phyloP scores from a whole-genome alignment of 2,329 filamentous ascomycete species.

The Colletotrichum phormii region DNA sequence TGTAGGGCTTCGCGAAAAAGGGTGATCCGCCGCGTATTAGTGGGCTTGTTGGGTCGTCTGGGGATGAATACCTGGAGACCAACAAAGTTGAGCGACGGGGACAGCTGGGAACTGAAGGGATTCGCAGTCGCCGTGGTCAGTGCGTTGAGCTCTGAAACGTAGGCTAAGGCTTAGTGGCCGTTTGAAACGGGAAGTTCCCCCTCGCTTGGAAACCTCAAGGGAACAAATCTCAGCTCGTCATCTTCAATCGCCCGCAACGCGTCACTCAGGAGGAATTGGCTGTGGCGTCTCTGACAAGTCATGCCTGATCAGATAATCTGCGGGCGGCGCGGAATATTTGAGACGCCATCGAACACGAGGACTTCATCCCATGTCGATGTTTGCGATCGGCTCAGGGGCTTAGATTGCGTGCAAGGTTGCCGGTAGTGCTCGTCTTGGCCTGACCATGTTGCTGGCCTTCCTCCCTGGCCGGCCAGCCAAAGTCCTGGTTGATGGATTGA shows the following conservation, averaged over 20 bases:
- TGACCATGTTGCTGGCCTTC: not conserved
- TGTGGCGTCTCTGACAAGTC: not conserved
- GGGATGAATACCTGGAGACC: not conserved
- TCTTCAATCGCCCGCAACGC: not conserved
- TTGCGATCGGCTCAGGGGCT: constrained; percentile 16
- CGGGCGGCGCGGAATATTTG: constrained; percentile 22
- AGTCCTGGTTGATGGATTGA: not conserved
- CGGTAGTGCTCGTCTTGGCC: not conserved
- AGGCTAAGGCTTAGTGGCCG: constrained; percentile 14
- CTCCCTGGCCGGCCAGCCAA: not conserved
- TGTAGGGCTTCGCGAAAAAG: not conserved
- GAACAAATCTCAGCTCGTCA: not conserved
- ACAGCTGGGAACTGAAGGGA: constrained; percentile 18
- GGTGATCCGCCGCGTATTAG: not conserved
- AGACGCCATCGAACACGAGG: constrained; percentile 20
- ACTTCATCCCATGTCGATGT: constrained; percentile 15
- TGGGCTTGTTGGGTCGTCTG: constrained; percentile 9
- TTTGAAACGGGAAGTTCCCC: constrained; percentile 25
- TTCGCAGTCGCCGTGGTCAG: constrained; percentile 11
- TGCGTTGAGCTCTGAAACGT: constrained; percentile 21
- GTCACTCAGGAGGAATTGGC: not conserved
- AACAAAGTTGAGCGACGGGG: not conserved
- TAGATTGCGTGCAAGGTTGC: not conserved
- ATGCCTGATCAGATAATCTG: constrained; percentile 10
- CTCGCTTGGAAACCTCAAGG: not conserved